Evolutionary conservation across 2,329 filamentous ascomycete genomes (phyloP).

Genomic region (Samsoniella hepiali): DNA sequence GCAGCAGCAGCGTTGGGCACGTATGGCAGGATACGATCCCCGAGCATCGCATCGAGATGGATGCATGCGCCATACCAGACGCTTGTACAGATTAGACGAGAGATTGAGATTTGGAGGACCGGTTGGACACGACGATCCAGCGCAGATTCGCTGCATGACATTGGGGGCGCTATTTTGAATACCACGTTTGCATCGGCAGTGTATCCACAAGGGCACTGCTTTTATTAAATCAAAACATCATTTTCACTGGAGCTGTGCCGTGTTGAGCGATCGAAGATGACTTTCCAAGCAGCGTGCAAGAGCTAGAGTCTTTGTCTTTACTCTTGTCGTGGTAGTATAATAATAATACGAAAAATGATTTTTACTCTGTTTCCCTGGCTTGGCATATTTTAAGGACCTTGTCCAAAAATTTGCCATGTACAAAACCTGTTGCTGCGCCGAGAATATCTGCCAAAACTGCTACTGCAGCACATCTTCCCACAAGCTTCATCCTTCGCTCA

Average conservation of each 20-base stretch:
- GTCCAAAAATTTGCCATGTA: too few relatives aligned
- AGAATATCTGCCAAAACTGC: too few relatives aligned
- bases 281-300: not conserved
- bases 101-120: not conserved
- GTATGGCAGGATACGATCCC: not conserved
- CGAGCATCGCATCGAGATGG: not conserved
- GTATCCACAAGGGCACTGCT: not conserved
- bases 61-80: not conserved
- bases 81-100: constrained; percentile 1
- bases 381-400: too few relatives aligned
- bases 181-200: constrained; percentile 17
- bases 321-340: too few relatives aligned
- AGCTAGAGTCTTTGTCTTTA: not conserved
- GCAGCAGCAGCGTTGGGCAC: not conserved
- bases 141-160: constrained; percentile 17
- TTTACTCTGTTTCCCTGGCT: too few relatives aligned
- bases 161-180: constrained; percentile 19
- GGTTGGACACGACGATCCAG: constrained; percentile 9
- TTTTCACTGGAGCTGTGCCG: not conserved
- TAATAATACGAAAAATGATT: too few relatives aligned
- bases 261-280: not conserved
- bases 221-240: constrained; percentile 8
- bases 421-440: too few relatives aligned
- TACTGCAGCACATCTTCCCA: too few relatives aligned
- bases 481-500: too few relatives aligned